phyloP scores from a whole-genome alignment of 305 asterid species.

The Solanum aculeatissimum region DNA sequence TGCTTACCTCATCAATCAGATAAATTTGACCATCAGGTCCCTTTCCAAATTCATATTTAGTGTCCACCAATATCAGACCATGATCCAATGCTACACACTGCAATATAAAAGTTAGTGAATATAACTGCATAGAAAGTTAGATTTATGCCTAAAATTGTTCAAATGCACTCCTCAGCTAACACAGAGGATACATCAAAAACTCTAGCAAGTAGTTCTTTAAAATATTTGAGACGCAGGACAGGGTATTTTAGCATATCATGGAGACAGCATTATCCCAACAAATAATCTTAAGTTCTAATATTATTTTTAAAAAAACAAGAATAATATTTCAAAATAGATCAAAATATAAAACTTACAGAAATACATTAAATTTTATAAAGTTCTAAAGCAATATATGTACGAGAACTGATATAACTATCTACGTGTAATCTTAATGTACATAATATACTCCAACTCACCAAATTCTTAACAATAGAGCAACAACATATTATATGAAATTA shows the following conservation, averaged over 20 bases:
- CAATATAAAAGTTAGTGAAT: slow-evolving; percentile 1
- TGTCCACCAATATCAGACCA: slow-evolving; percentile 83
- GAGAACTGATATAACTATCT: background rate
- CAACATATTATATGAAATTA: background rate
- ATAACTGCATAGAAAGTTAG: background rate
- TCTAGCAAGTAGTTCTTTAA: background rate
- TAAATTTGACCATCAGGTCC: slow-evolving; percentile 69
- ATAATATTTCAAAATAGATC: background rate
- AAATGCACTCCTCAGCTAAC: background rate
- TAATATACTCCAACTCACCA: background rate
- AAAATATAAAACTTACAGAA: background rate
- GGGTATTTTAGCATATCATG: background rate
- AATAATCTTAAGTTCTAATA: background rate
- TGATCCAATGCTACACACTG: slow-evolving; percentile 68
- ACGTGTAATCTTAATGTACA: background rate
- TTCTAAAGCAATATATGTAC: background rate
- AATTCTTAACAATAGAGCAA: background rate
- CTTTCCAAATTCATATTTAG: slow-evolving; percentile 96
- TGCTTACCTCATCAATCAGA: slow-evolving; percentile 70
- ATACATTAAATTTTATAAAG: background rate
- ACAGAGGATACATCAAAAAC: background rate
- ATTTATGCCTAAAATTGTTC: background rate
- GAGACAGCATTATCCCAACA: background rate
- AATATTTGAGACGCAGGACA: background rate
- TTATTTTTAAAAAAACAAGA: background rate